Evolutionary conservation across 192 early-diverging fungal genomes (phyloP).

Genomic region (Backusella sp.): DNA sequence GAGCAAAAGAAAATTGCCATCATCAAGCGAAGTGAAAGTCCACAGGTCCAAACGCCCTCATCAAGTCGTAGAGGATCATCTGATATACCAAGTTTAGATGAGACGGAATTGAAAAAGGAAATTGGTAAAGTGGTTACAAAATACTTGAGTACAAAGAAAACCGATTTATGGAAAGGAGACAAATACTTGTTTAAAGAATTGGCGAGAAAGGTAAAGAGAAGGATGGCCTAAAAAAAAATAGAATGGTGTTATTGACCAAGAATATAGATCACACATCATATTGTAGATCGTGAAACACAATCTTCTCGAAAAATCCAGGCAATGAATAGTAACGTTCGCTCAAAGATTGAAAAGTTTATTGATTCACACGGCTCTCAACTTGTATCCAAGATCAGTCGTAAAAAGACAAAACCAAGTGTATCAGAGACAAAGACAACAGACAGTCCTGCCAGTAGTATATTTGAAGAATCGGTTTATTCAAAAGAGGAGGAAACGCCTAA

Average conservation of each 20-base stretch:
- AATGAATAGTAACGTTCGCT: constrained; percentile 37
- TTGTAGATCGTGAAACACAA: constrained; percentile 47
- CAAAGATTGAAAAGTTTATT: constrained; percentile 50
- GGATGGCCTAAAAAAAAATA: not conserved
- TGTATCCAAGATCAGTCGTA: constrained; percentile 18
- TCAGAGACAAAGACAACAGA: constrained; percentile 1
- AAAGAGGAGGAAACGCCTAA: not conserved
- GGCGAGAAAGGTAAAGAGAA: constrained; percentile 42
- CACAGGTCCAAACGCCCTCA: constrained; percentile 13
- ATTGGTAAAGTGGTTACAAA: constrained; percentile 29
- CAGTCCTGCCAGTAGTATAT: constrained; percentile 17
- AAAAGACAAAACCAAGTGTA: constrained; percentile 1
- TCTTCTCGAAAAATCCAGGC: constrained; percentile 41
- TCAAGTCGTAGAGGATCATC: not conserved
- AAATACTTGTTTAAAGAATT: constrained; percentile 50
- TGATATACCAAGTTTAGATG: not conserved
- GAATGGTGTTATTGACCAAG: not conserved
- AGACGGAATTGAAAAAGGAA: constrained; percentile 35
- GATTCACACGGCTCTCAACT: constrained; percentile 33
- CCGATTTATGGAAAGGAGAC: constrained; percentile 40
- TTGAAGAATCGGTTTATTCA: not conserved
- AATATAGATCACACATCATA: constrained; percentile 52
- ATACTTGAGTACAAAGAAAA: constrained; percentile 44
- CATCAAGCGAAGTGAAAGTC: not conserved
- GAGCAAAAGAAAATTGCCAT: constrained; percentile 12